Evolutionary conservation across 2,329 filamentous ascomycete genomes (phyloP), one percentile per base, ranked within the genome.

Genomic region (Akanthomyces uredinophilus): DNA sequence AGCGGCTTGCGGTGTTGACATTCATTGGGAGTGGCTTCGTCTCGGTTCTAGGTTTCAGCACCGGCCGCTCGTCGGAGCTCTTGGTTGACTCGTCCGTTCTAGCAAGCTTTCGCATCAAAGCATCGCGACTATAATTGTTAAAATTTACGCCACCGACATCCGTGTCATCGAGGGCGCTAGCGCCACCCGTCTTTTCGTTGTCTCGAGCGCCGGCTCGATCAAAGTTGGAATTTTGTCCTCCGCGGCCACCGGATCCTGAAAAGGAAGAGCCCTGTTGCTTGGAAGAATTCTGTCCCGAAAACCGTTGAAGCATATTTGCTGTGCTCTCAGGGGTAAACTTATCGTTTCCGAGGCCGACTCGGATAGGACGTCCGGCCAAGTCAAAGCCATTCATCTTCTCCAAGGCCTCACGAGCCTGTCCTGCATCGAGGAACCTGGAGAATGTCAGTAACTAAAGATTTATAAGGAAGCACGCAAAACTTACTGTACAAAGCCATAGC

Each of bases 301-400:
- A 96, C 78, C 92, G 92, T 81, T 96, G 92, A 73, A 96, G 81
- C 74, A 96, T 86, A 79, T 91, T 93, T 75, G 92, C 90, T 77
- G 92, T 96, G 78, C 92, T 95, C 80, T 98, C 95, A 72, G 93
- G 90, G 78, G 93, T 98, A 79, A 98, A 98, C 86, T 98, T 98
- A 90, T 99, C 95, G 81, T 97, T 99, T 78, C 95, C 95, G 81
- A 99, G 91, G 77, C 95, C 95, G 77, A 99, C 96, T 74, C 95
- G 92, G 75, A 99, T 98, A 66, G 93, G 92, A 74, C 95, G 93
- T 77, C 93, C 93, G 71, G 95, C 95, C 69, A 99, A 87, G 78
- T 98, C 95, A 79, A 98, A 99, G 67, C 94, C 93, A 78, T 99
- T 99, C 94, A 99, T 97, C 79, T 97, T 96, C 77, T 97, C 92